Evolutionary conservation across 352 stramenopile species (phyloP).

Genomic region (Phytophthora aleatoria): DNA sequence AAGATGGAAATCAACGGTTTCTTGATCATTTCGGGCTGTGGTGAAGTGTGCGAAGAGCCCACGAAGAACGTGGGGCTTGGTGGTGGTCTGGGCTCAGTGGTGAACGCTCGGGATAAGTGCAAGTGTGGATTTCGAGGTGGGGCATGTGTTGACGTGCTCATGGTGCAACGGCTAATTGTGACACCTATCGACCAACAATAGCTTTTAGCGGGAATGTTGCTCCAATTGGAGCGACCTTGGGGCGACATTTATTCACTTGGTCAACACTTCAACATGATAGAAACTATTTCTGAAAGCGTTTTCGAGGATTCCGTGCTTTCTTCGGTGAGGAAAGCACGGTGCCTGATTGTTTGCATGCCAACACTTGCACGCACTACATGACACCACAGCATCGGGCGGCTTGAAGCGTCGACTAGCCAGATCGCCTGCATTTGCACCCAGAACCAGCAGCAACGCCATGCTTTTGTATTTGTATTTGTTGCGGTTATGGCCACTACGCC

Average conservation of each 20-base stretch:
- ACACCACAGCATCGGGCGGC: too few species aligned
- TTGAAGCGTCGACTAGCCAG: too few species aligned
- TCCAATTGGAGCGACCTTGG: neutral
- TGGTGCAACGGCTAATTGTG: slow-evolving; percentile 13
- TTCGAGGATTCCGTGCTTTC: too few species aligned
- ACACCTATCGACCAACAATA: slow-evolving; percentile 4
- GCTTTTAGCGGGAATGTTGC: neutral
- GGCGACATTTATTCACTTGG: neutral
- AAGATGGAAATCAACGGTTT: slow-evolving; percentile 50
- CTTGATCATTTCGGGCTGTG: slow-evolving; percentile 11
- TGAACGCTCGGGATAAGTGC: slow-evolving; percentile 3
- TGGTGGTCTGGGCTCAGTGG: slow-evolving; percentile 4
- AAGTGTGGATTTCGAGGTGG: neutral
- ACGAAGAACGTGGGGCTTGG: slow-evolving; percentile 17
- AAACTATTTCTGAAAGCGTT: too few species aligned
- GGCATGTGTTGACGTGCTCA: slow-evolving; percentile 3
- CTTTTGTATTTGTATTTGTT: too few species aligned
- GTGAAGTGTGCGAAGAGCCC: neutral
- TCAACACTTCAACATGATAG: neutral
- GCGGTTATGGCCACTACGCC: too few species aligned
- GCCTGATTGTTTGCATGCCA: too few species aligned
- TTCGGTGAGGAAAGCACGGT: too few species aligned
- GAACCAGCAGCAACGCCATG: neutral
- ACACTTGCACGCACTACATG: too few species aligned
- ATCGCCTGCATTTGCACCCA: neutral